Conservation (phyloP, 768 basidiomycete genomes). For the Rhodosporidiobolus odoratus region DNA sequence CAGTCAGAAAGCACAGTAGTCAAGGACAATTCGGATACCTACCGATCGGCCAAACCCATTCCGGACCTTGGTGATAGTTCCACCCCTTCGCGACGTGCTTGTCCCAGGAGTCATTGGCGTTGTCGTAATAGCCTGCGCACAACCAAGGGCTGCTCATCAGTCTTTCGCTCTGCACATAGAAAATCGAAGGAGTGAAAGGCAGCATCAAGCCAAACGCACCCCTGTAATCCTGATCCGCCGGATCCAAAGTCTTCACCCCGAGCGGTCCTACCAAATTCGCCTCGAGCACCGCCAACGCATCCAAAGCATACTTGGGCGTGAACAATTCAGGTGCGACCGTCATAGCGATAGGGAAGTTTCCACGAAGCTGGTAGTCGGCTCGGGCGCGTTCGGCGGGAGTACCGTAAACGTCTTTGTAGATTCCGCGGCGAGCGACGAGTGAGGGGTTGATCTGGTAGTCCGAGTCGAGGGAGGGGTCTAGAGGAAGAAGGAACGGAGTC, state of each 20-base stretch:
- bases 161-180: too few species aligned
- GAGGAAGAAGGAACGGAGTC: neutral
- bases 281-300: slow-evolving; percentile 73
- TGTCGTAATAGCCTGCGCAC: slow-evolving; percentile 57
- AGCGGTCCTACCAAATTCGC: slow-evolving; percentile 74
- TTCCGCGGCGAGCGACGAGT: slow-evolving; percentile 80
- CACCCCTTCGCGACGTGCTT: slow-evolving; percentile 78
- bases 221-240: slow-evolving; percentile 78
- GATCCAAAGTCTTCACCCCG: slow-evolving; percentile 95
- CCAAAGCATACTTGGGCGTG: slow-evolving; percentile 69
- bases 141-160: neutral
- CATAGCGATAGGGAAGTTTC: slow-evolving; percentile 73
- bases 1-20: slow-evolving; percentile 63
- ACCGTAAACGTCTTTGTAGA: slow-evolving; percentile 97
- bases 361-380: slow-evolving; percentile 74
- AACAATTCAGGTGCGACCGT: slow-evolving; percentile 94
- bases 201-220: neutral
- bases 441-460: slow-evolving; percentile 64
- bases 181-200: too few species aligned
- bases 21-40: slow-evolving; percentile 65
- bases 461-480: slow-evolving; percentile 67
- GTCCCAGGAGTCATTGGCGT: slow-evolving; percentile 85
- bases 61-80: slow-evolving; percentile 65
- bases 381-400: slow-evolving; percentile 72
- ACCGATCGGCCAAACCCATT: slow-evolving; percentile 38